These are phyloP conservation scores for Phragmites australis DNA, from an alignment of 176 grass and related monocot species.

Conservation along the genomic window DNA sequence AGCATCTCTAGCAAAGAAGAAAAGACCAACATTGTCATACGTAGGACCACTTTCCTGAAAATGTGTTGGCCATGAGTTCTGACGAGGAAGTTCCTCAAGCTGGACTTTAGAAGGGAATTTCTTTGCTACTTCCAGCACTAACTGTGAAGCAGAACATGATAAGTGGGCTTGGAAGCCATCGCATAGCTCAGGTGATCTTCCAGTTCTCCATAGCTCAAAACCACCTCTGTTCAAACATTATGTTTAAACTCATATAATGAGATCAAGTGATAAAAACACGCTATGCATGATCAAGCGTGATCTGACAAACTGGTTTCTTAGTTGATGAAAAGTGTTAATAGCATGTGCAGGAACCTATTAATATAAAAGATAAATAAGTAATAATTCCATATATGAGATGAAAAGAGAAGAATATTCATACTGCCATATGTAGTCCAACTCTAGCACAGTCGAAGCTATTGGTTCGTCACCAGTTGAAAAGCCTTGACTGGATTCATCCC, in stretches of 20 bases:
- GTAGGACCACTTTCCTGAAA: conserved; percentile 72
- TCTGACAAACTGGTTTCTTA: neutral
- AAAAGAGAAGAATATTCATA: conserved; percentile 53
- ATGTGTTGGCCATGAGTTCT: conserved; percentile 70
- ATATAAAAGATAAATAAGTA: conserved; percentile 31
- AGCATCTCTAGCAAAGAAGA: conserved; percentile 93
- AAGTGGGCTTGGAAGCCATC: conserved; percentile 97
- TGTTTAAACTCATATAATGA: no score
- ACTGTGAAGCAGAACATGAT: conserved; percentile 68
- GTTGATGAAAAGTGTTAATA: conserved; percentile 14
- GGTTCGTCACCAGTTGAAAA: conserved; percentile 42
- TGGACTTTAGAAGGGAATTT: conserved; percentile 73
- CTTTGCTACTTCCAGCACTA: conserved; percentile 62
- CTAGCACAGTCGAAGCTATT: conserved; percentile 61
- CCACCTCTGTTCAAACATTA: conserved; percentile 69
- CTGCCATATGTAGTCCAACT: conserved; percentile 84
- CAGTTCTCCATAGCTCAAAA: conserved; percentile 78
- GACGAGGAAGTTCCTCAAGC: conserved; percentile 85
- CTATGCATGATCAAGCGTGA: conserved; percentile 12
- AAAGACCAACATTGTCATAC: conserved; percentile 75
- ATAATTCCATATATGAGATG: conserved; percentile 16
- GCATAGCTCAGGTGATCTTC: conserved; percentile 58
- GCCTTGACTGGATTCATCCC: conserved; percentile 38
- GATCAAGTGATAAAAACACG: conserved; percentile 1
- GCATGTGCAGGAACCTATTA: neutral